Evolutionary conservation across 805 yeast genomes (phyloP).

Genomic region (Millerago galiae): DNA sequence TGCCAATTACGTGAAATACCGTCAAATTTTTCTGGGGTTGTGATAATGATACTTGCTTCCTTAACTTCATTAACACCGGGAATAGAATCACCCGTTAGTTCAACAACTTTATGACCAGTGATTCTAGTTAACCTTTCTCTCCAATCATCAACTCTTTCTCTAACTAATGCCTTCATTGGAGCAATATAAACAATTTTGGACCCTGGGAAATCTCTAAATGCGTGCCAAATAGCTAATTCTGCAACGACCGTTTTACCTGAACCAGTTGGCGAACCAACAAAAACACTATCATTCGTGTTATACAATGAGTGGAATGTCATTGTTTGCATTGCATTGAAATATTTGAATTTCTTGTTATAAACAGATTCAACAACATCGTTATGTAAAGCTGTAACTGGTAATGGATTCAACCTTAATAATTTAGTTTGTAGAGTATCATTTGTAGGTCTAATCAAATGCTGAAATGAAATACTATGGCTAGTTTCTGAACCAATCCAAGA

Average conservation of each 20-base stretch:
- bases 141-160: constrained; percentile 93
- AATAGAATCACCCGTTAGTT: constrained; percentile 94
- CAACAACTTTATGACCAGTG: constrained; percentile 84
- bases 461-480: constrained; percentile 73
- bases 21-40: constrained; percentile 97
- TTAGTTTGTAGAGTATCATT: constrained; percentile 83
- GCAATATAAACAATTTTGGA: constrained; percentile 91
- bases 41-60: constrained; percentile 80
- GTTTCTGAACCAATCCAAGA: constrained; percentile 86
- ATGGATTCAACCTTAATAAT: constrained; percentile 72
- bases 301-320: constrained; percentile 91
- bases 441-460: constrained; percentile 82
- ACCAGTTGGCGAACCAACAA: constrained; percentile 98
- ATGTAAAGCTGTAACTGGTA: constrained; percentile 77
- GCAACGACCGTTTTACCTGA: constrained; percentile 98
- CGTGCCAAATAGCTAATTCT: constrained; percentile 96
- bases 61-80: constrained; percentile 71
- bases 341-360: constrained; percentile 62
- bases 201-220: constrained; percentile 77
- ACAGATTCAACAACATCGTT: constrained; percentile 59
- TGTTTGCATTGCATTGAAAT: constrained; percentile 98
- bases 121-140: constrained; percentile 67
- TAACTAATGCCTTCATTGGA: constrained; percentile 90
- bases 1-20: constrained; percentile 91
- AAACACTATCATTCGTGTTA: constrained; percentile 69